Base-by-base conservation (phyloP, 306 rosid genomes). In the Datisca glomerata region DNA sequence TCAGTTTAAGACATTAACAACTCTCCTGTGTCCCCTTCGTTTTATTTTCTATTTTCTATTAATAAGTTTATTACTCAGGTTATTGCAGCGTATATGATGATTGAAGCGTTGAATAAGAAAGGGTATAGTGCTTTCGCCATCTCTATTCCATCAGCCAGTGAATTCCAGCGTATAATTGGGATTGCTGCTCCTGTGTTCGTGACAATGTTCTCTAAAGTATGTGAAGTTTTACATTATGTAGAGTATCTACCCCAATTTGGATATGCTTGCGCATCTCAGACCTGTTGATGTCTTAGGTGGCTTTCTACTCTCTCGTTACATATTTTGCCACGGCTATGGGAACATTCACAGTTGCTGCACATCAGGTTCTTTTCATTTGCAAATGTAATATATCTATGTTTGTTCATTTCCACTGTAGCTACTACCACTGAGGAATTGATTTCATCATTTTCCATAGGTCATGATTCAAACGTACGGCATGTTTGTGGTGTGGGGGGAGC, bases 401-500 rank as follows among this genome's bases (percentile, higher is more conserved):
- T n/a, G n/a, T n/a, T n/a, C n/a, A n/a, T n/a, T n/a, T n/a, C n/a
- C n/a, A n/a, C n/a, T n/a, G n/a, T n/a, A 27, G 31, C 31, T 27
- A 27, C 31, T 4, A 27, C 31, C 31, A 27, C n/a, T 31, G 69
- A 31, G 36, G n/a, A 31, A 8, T 31, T 59, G 21, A 56, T 18
- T 39, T 29, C 18, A 36, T 40, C 57, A 21, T 40, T 56, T 62
- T 7, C 55, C 47, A 38, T 66, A 84, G 94, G 94, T 79, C 72
- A 70, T 84, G 92, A 37, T 73, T 54, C 94, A 84, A 76, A 68
- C 80, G n/a, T 73, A 65, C 55, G 36, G 43, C 64, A 70, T 64
- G 62, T 76, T 81, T 70, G 68, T 91, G 3, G 92, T 84, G 37
- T 84, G 83, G 92, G 94, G 94, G 41, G 92, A 84, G 58, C 94